A percentile compares a stretch with the other conserved stretches of the same genome.
Conservation (phyloP, 495 filamentous ascomycete species). For the Xylaria intraflava region DNA sequence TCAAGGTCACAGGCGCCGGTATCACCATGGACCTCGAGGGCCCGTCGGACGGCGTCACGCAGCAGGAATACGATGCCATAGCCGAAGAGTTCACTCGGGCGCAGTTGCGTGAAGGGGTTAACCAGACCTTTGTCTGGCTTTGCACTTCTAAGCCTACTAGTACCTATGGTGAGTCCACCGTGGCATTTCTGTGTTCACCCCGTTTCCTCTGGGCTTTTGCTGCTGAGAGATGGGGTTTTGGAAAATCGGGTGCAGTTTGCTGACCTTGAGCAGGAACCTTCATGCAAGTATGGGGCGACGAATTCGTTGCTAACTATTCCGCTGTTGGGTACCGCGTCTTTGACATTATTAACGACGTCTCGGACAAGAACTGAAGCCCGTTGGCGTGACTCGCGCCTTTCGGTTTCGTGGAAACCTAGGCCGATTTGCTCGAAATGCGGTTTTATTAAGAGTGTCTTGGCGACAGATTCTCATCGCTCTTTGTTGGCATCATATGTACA, state of each 20-base stretch:
- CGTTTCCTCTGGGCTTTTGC: background rate
- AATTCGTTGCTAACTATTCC: conserved; percentile 23
- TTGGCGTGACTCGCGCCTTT: too few species aligned
- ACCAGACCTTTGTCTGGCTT: conserved; percentile 28
- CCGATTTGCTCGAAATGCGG: too few species aligned
- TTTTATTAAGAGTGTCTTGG: too few species aligned
- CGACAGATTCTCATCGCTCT: too few species aligned
- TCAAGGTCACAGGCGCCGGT: conserved; percentile 25
- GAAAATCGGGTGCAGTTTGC: background rate
- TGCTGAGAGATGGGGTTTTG: background rate
- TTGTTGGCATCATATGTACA: too few species aligned
- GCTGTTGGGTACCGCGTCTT: conserved; percentile 22
- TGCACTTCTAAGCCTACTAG: conserved; percentile 30
- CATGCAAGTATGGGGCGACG: conserved; percentile 22
- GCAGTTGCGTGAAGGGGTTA: conserved; percentile 27
- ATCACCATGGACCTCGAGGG: conserved; percentile 35
- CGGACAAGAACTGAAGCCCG: too few species aligned
- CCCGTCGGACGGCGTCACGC: conserved; percentile 21
- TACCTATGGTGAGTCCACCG: conserved; percentile 34
- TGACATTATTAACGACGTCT: conserved; percentile 1
- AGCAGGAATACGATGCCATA: conserved; percentile 28
- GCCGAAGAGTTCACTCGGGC: conserved; percentile 24
- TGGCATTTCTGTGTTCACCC: conserved; percentile 2
- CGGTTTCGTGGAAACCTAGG: too few species aligned
- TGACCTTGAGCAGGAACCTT: conserved; percentile 19